These are phyloP conservation scores for Jaltomata sinuosa DNA, from an alignment of 257 asterid species.

Conservation along the genomic window DNA sequence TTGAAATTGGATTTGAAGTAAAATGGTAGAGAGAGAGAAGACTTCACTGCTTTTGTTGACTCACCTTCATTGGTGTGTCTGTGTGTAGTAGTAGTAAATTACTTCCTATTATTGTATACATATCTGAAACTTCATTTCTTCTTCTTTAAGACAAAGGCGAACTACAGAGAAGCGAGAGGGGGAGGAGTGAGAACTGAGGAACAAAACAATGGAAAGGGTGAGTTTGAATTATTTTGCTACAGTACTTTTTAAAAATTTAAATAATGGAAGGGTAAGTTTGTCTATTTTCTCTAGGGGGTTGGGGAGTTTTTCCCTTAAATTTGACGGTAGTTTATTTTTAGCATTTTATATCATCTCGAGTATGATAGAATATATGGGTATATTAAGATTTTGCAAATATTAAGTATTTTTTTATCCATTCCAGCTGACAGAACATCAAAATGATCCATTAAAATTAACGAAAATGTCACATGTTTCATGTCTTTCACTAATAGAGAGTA, in stretches of 20 bases:
- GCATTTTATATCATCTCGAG: background rate
- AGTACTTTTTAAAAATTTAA: constrained; percentile 22
- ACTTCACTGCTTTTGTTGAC: background rate
- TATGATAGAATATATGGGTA: background rate
- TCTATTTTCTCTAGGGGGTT: background rate
- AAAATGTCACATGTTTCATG: background rate
- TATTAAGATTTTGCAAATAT: background rate
- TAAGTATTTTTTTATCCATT: background rate
- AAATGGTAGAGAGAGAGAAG: background rate
- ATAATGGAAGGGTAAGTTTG: background rate
- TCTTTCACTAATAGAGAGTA: background rate
- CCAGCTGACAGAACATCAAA: background rate
- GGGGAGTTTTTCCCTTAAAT: background rate
- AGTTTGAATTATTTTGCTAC: constrained; percentile 2
- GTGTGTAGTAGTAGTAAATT: background rate
- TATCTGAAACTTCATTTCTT: constrained; percentile 24
- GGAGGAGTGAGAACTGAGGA: constrained; percentile 20
- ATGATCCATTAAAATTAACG: background rate
- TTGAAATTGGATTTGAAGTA: constrained; percentile 12
- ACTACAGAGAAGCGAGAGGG: constrained; percentile 27
- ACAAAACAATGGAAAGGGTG: constrained; percentile 7
- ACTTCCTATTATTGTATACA: constrained; percentile 2
- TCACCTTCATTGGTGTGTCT: background rate
- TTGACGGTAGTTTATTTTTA: background rate
- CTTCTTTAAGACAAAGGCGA: constrained; percentile 53